Conservation (phyloP, 805 yeast species). For the Wickerhamomyces ciferrii region DNA sequence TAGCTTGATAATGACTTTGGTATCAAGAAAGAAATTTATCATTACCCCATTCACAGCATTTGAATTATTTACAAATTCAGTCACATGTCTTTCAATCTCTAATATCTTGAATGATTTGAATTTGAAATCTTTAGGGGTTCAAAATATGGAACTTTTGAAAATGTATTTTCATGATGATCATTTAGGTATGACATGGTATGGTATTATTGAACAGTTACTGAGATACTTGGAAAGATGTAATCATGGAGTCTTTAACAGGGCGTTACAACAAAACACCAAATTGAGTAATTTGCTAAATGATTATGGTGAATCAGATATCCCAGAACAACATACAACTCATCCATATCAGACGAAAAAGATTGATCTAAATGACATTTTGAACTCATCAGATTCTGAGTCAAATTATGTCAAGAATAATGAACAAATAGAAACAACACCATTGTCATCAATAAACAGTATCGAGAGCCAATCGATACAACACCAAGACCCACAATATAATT, state of each 20-base stretch:
- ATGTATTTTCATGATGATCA: constrained; percentile 28
- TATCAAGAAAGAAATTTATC: constrained; percentile 23
- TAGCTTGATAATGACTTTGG: constrained; percentile 18
- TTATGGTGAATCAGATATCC: constrained; percentile 26
- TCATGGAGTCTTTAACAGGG: constrained; percentile 7
- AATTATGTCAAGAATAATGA: background rate
- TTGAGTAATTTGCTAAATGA: constrained; percentile 24
- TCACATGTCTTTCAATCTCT: constrained; percentile 27
- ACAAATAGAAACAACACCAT: background rate
- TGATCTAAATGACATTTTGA: constrained; percentile 11
- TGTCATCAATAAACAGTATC: background rate
- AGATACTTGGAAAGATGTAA: constrained; percentile 17
- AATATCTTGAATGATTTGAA: constrained; percentile 23
- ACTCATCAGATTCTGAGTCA: constrained; percentile 1
- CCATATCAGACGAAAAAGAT: constrained; percentile 5
- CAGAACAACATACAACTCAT: constrained; percentile 14
- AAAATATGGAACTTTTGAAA: constrained; percentile 19
- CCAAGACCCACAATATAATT: background rate
- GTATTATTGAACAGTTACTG: constrained; percentile 22
- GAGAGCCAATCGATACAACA: too few species aligned
- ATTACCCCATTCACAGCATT: constrained; percentile 34
- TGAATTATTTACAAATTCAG: constrained; percentile 30
- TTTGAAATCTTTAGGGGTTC: constrained; percentile 19
- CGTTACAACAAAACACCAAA: constrained; percentile 16
- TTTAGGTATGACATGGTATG: constrained; percentile 26